Base-by-base conservation (phyloP, 371 early-diverging fungal species). In the Mucor mucedo region DNA sequence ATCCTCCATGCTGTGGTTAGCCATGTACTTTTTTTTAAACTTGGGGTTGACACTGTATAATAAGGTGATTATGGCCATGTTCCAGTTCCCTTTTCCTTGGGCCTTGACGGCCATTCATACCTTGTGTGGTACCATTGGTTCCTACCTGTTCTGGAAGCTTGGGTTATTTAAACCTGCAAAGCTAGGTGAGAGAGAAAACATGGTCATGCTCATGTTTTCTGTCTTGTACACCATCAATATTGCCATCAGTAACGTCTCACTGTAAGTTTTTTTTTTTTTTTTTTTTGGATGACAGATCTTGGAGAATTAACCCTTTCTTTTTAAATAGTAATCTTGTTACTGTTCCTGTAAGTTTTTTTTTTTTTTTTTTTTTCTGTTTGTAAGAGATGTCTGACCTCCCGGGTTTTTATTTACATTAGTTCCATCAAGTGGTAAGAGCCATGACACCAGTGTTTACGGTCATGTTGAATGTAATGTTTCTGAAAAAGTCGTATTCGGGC, bases 211-310 rank as follows among this genome's bases (percentile, higher is more conserved):
- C 48, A 72, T 85, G 69, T 95, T 94, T 69, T 94, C 94, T 8
- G 80, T 91, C 14, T 83, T 95, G 5, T 95, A 93, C 76, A 95
- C 95, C 2, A 84, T 90, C 65, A 95, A 95, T 68, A 94, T 95
- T 68, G 95, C 93, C 45, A 87, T 92, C 38, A 89, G 90, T 70
- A 94, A 92, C 69, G 89, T 94, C 10, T 93, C 93, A 55, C 73
- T 94, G 83, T 86, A 91, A 82, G 87, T 90, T 58, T 21, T 21
- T 21, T 4, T 45, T 16, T 47, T 45, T 16, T 47, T 44, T 44
- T 44, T 44, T n/a, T 52, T 7, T 45, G 33, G 11, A 47, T 35
- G 30, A 53, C 27, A 52, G 47, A 47, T 47, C 47, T 6, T 47
- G 44, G 5, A n/a, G 16, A 14, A 44, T 16, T 47, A 21, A 21